Evolutionary conservation across 1,139 yeast genomes (phyloP).

Genomic region (Trichomonascaceae sp.): DNA sequence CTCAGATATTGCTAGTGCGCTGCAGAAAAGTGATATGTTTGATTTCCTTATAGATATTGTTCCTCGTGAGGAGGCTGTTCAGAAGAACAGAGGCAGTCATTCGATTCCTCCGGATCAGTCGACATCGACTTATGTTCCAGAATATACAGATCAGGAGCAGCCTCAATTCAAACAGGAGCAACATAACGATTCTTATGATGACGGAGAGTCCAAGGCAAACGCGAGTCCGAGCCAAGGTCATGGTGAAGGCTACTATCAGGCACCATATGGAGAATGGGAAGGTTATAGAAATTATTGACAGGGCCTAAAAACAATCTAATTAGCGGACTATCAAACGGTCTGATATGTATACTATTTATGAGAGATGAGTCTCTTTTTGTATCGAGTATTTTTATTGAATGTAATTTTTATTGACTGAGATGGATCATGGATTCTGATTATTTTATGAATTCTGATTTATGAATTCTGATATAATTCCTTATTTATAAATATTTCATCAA

Average conservation of each 20-base stretch:
- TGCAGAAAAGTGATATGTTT: constrained; percentile 93
- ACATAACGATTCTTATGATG: neutral
- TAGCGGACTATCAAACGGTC: neutral
- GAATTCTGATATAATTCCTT: too few species aligned
- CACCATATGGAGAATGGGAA: neutral
- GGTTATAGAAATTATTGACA: neutral
- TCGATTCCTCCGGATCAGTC: neutral
- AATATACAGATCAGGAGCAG: neutral
- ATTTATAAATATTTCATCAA: too few species aligned
- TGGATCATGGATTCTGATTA: too few species aligned
- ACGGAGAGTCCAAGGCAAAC: neutral
- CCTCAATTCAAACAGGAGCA: constrained; percentile 6
- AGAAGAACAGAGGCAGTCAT: constrained; percentile 5
- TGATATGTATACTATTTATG: neutral
- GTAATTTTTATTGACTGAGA: neutral
- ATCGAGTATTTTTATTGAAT: neutral
- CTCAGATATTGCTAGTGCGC: constrained; percentile 91
- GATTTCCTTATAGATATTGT: constrained; percentile 94
- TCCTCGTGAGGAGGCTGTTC: constrained; percentile 51
- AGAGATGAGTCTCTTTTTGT: neutral
- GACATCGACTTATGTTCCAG: neutral
- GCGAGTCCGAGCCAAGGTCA: neutral
- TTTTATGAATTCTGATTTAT: too few species aligned
- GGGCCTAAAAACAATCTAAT: neutral
- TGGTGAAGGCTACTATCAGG: neutral